Percentiles rank a stretch among this genome's conserved stretches.
phyloP scores from a whole-genome alignment of 345 rosid genomes.

The Eutrema yunnanense region DNA sequence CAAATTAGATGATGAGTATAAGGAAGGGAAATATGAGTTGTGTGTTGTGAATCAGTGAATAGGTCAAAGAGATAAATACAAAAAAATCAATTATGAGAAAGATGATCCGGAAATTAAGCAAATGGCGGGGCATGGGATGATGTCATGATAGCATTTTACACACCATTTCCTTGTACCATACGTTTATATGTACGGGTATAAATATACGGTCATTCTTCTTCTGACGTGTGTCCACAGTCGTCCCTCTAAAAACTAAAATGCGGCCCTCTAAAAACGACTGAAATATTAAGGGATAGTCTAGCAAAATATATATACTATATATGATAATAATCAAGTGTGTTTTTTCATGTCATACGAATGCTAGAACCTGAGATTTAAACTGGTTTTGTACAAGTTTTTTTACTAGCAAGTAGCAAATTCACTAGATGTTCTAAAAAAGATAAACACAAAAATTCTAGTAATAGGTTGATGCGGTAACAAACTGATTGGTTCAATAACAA shows the following conservation, averaged over 20 bases:
- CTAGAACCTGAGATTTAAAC: too few relatives aligned
- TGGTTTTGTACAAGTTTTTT: too few relatives aligned
- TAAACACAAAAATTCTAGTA: too few relatives aligned
- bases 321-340: too few relatives aligned
- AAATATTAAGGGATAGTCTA: too few relatives aligned
- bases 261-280: too few relatives aligned
- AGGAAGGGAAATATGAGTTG: neutral
- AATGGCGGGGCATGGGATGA: conserved; percentile 22
- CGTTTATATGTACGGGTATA: neutral
- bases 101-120: conserved; percentile 19
- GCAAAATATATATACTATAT: too few relatives aligned
- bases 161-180: conserved; percentile 7
- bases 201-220: neutral
- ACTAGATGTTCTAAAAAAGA: too few relatives aligned
- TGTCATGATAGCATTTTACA: conserved; percentile 14
- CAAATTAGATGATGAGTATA: neutral
- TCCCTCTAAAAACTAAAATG: too few relatives aligned
- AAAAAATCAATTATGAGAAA: neutral
- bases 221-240: neutral
- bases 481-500: neutral
- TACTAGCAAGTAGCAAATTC: too few relatives aligned
- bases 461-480: too few relatives aligned
- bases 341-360: too few relatives aligned
- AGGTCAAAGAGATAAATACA: conserved; percentile 16
- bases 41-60: neutral